Evolutionary conservation across 306 rosid genomes (phyloP).

Genomic region (Geum urbanum): DNA sequence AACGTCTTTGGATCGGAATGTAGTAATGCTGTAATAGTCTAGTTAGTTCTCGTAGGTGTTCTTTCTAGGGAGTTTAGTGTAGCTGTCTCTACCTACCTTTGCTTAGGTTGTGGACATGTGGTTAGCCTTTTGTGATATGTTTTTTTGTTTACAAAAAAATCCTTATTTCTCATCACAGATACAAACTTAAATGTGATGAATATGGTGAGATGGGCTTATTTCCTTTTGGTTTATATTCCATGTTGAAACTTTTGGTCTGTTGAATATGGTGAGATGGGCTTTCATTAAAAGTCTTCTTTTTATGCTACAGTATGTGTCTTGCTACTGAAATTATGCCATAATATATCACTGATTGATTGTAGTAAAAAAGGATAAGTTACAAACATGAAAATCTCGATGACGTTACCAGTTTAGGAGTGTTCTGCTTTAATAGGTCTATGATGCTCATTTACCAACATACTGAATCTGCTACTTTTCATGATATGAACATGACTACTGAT

Average conservation of each 20-base stretch:
- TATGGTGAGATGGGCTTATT: not conserved
- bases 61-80: too few species aligned
- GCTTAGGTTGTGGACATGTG: too few species aligned
- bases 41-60: too few species aligned
- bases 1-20: too few species aligned
- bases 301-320: not conserved
- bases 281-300: not conserved
- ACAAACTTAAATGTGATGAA: too few species aligned
- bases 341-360: not conserved
- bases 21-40: too few species aligned
- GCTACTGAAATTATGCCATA: not conserved
- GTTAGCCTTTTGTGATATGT: too few species aligned
- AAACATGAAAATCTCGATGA: not conserved
- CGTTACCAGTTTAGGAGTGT: not conserved
- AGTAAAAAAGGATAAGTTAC: not conserved
- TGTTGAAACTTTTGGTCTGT: not conserved
- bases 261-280: not conserved
- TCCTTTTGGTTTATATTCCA: not conserved
- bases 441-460: not conserved
- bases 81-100: too few species aligned
- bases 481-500: not conserved
- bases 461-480: not conserved
- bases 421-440: not conserved
- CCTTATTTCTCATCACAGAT: too few species aligned
- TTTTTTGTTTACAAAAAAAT: too few species aligned